Evolutionary conservation across 1,284 basidiomycete genomes (phyloP).

Genomic region (Ceratobasidium sp.): DNA sequence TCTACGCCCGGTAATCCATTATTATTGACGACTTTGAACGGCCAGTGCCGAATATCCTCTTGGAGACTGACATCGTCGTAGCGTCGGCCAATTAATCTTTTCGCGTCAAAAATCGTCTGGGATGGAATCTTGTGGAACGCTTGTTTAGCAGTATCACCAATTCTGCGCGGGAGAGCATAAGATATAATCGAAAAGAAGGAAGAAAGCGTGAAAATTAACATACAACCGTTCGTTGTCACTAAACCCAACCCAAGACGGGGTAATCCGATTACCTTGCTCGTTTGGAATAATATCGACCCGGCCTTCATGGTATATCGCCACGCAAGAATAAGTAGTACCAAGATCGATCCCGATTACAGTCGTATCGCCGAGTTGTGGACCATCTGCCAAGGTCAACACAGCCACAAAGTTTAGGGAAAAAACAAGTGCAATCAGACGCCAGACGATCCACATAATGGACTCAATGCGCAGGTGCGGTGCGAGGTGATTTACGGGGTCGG

Average conservation of each 20-base stretch:
- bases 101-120: background rate
- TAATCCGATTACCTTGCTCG: background rate
- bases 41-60: conserved; percentile 55
- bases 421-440: too few species aligned
- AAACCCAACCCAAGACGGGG: conserved; percentile 6
- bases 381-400: too few species aligned
- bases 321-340: conserved; percentile 65
- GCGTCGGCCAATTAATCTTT: background rate
- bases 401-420: background rate
- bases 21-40: conserved; percentile 68
- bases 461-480: too few species aligned
- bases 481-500: too few species aligned
- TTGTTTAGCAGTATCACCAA: conserved; percentile 7
- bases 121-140: background rate
- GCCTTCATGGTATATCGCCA: background rate
- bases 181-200: too few species aligned
- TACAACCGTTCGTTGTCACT: background rate
- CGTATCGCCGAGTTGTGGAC: conserved; percentile 73
- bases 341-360: conserved; percentile 95
- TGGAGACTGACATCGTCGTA: background rate
- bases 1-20: conserved; percentile 69
- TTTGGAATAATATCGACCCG: conserved; percentile 11
- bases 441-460: too few species aligned
- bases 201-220: background rate
- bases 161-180: background rate